Evolutionary conservation across 1,284 basidiomycete species (phyloP), one percentile per base, ranked within the genome.

Genomic region (Ganoderma leucocontextum): DNA sequence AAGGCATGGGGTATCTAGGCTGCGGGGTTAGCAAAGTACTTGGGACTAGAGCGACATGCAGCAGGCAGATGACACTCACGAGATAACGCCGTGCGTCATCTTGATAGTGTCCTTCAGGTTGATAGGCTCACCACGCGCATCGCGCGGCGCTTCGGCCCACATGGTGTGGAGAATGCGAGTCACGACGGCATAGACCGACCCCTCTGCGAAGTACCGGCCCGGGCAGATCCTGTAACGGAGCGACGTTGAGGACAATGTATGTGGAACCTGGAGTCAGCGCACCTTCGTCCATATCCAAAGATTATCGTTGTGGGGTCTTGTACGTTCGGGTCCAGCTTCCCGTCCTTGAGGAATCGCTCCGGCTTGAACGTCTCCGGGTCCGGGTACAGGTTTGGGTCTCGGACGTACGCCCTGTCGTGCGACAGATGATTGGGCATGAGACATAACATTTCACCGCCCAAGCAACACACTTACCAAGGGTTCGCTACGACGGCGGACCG

Each of bases 1-100:
- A 91, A 7, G 87, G 85, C 70, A 84, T 86, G 7, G 89, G 89
- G 72, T 89, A 87, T 73, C 89, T 91, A 69, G 12, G 35, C n/a
- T 25, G 17, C n/a, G 25, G n/a, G 36, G 22, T 63, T 38, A 63
- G 52, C 25, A 55, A 41, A 41, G 58, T 8, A 25, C 15, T 13
- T 12, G 12, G 12, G 38, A 22, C 39, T 38, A 55, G 12, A 19
- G n/a, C 35, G 17, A 35, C 33, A 44, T 29, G 33, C 19, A n/a
- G 29, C 33, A 44, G 29, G 4, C 29, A 55, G 13, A 33, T 35
- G 35, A 63, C 10, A 62, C 62, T 38, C 33, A 63, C 62, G 62
- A 63, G 35, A 63, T 35, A 35, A 52, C 25, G 39, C 62, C 62
- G 13, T 39, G 36, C 10, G 62, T 41, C 62, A 63, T 63, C 62